Evolutionary conservation across 1,284 basidiomycete genomes (phyloP), one percentile per base, ranked within the genome.

Genomic region (Irpex lacteus): DNA sequence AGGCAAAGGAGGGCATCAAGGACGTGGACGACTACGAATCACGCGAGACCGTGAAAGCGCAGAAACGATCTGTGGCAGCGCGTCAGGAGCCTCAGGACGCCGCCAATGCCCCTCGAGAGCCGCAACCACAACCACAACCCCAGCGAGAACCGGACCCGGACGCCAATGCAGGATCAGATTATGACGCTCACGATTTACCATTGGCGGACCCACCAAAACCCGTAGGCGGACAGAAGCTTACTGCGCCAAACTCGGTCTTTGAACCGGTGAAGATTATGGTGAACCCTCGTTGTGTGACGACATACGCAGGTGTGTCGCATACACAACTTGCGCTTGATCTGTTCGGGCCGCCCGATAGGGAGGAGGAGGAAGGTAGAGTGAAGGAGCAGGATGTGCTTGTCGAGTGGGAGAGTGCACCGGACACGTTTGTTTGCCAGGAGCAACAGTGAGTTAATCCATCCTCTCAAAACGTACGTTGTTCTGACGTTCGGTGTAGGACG

Each of bases 391-490:
- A 97, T 75, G 83, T 92, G 1, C 76, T 98, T 63, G 94, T 96
- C 61, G 94, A 96, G 74, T 98, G 95, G 95, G 90, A 93, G 65
- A 92, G 94, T 34, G 94, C 96, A 2, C 96, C 96, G 0, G 94
- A 96, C 75, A 93, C 90, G 67, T 98, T 97, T 78, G 95, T 98
- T 4, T 98, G 96, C 74, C 96, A 98, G 78, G 96, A 98, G 75
- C 96, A 98, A 82, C 83, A 85, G 88, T 90, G 65, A 50, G 81
- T 75, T 34, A 11, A 63, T 44, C 21, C 1, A 6, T 26, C 15
- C 54, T 52, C 11, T 47, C 15, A n/a, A 15, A 5, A 11, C 44
- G 57, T 60, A 37, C 21, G 18, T 26, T 63, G 8, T 44, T 52
- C 59, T 59, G 56, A 38, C 36, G 21, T 26, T 49, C 11, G 8